A percentile compares a stretch with the other conserved stretches of the same genome.
Conservation (phyloP, 73 alveolate species). For the Paramecium biaurelia region DNA sequence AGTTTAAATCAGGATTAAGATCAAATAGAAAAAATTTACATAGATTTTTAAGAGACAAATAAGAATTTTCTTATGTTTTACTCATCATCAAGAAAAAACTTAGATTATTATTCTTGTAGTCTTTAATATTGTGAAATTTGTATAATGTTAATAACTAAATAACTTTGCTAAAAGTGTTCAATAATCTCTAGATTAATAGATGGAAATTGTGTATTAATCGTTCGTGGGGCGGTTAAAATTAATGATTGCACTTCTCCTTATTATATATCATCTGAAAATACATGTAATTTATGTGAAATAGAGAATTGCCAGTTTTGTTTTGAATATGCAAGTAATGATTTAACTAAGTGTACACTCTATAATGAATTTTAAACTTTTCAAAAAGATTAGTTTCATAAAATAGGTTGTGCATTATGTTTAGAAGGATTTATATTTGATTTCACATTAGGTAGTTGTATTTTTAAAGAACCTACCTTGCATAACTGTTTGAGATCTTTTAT, state of each 20-base stretch:
- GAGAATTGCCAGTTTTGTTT: neutral
- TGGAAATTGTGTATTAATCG: neutral
- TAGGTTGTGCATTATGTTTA: neutral
- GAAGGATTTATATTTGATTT: neutral
- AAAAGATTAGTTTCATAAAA: neutral
- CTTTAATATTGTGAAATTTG: neutral
- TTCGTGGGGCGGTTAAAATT: neutral
- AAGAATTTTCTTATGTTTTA: neutral
- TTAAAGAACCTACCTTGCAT: neutral
- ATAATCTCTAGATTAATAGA: neutral
- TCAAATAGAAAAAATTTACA: neutral
- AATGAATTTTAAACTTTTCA: neutral
- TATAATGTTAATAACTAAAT: neutral
- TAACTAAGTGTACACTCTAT: neutral
- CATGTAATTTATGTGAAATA: neutral
- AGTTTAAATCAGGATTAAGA: neutral
- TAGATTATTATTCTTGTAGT: neutral
- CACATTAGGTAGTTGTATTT: neutral
- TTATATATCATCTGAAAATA: neutral
- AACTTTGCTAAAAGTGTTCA: neutral
- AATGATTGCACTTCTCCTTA: neutral
- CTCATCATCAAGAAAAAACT: neutral
- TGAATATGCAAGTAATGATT: neutral
- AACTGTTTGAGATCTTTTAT: neutral
- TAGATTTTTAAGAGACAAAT: neutral